Evolutionary conservation across 2,329 filamentous ascomycete genomes (phyloP), one percentile per base, ranked within the genome.

Genomic region (Paraconiothyrium sp.): DNA sequence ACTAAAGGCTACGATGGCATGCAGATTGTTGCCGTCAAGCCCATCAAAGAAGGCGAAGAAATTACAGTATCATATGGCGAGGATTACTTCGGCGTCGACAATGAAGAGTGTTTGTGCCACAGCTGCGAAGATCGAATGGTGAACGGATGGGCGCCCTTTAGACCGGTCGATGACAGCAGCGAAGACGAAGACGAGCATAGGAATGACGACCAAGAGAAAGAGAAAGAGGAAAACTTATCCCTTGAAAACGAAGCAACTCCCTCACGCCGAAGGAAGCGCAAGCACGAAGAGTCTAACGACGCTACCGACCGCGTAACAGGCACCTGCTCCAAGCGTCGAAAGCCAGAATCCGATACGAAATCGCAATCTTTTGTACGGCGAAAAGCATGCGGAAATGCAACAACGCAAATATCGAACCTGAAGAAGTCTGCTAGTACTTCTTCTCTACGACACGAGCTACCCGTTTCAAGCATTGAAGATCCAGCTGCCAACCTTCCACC

Each of bases 51-150:
- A 0, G 95, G 94, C 3, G 94, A 99, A 63, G 95, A 99, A 78
- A 97, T 99, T 62, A 99, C 95, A 0, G 95, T 99, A 0, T 94
- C 91, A 0, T 99, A 99, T 72, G 93, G 94, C 27, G 93, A 97
- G 20, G 93, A 92, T 74, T 99, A 99, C 77, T 99, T 99, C 80
- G 95, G 95, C 2, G 90, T 93, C 48, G 89, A 94, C 76, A 99
- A 99, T 69, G 94, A 93, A 78, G 95, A 99, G 75, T 99, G 95
- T 75, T 83, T 99, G 1, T 99, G 95, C 77, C 86, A 86, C 69
- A 95, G 92, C 0, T 99, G 95, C 77, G 95, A 99, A 79, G 84
- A 85, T 24, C 82, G 84, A 3, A 81, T 87, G 60, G 84, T 86
- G 57, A 98, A 97, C 75, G 95, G 95, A 1, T 99, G 96, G 96